phyloP scores from a whole-genome alignment of 345 rosid genomes.

The Camelina laxa region DNA sequence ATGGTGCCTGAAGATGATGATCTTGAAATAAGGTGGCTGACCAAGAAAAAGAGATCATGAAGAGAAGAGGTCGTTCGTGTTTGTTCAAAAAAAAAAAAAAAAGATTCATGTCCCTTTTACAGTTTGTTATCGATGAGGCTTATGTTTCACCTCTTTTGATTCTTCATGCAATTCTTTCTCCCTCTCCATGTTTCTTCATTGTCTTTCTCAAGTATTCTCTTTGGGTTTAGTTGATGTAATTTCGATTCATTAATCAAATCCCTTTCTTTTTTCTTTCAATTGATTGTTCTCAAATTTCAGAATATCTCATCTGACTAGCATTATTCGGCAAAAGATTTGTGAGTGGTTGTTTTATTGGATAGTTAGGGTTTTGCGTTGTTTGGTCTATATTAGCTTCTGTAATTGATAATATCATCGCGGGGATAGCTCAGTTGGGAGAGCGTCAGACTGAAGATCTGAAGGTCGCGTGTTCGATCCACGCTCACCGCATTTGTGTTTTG shows the following conservation, averaged over 20 bases:
- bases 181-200: background rate
- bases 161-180: background rate
- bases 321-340: background rate
- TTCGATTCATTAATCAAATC: background rate
- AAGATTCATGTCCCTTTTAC: background rate
- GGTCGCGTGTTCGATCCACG: conserved; percentile 80
- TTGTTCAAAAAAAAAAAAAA: too few species aligned
- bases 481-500: conserved; percentile 53
- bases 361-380: background rate
- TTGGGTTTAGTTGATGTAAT: background rate
- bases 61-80: background rate
- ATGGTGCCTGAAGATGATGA: background rate
- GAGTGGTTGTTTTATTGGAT: background rate
- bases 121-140: background rate
- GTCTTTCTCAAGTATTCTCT: background rate
- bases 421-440: conserved; percentile 99
- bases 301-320: background rate
- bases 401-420: conserved; percentile 31
- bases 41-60: background rate
- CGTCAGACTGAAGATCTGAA: conserved; percentile 85
- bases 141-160: background rate
- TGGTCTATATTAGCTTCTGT: background rate
- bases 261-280: background rate
- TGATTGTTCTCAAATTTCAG: background rate
- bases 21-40: background rate